Base-by-base conservation (phyloP, 2,329 filamentous ascomycete species). In the Berkeleyomyces basicola region DNA sequence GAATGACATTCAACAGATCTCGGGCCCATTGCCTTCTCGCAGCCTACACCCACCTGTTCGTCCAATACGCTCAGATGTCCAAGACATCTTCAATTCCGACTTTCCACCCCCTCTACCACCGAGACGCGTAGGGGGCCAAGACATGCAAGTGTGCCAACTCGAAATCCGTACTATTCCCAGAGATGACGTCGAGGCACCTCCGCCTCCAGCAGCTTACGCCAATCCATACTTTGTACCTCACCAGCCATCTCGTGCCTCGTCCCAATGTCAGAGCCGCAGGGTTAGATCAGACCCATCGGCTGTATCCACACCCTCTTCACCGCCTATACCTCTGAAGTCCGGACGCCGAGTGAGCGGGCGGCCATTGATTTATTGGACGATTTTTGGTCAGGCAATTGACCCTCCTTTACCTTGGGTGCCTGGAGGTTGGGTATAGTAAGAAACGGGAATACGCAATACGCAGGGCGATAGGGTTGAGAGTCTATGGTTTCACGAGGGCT, bases 351-450 rank as follows among this genome's bases (percentile, higher is more conserved):
- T 36, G 7, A 57, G 39, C 9, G 63, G 63, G n/a, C 47, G 40
- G 7, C 58, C 58, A 47, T 33, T 65, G 36, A 40, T 64, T 14
- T 63, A 61, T 39, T 61, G 55, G 55, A 65, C 64, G 10, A 31
- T 65, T 31, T 39, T 53, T 37, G 64, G 64, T 1, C 44, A 58
- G 51, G 31, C 39, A 7, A 64, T 65, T 36, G 60, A 64, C 9
- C 53, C 46, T 23, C 53, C 53, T 23, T n/a, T 33, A 40, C 51
- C 59, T 7, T 65, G 62, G 64, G 51, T 59, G 16, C 46, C 64
- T 10, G 62, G 64, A 23, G 64, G 64, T 5, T 65, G 63, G 55
- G 36, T 64, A n/a, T 65, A 59, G 37, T 14, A 9, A 40, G 44
- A 33, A 1, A 16, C 9, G 51, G 33, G 11, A 39, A 16, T 11